A percentile compares a stretch with the other conserved stretches of the same genome.
These are phyloP conservation scores for Geoglossum cookeanum DNA, from an alignment of 2,329 filamentous ascomycete species.

Conservation along the genomic window DNA sequence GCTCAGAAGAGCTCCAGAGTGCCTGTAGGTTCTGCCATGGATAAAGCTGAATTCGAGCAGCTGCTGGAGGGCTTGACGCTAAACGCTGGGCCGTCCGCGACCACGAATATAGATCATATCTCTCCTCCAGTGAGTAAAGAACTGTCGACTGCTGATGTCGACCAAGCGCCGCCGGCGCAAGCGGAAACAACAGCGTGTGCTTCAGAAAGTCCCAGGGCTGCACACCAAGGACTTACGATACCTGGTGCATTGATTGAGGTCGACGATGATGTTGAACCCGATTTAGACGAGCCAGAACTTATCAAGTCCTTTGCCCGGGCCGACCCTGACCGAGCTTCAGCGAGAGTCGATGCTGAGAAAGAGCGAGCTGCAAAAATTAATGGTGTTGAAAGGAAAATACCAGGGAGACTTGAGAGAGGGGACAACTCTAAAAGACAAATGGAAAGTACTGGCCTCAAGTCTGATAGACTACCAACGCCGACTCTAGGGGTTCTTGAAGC, in stretches of 20 bases:
- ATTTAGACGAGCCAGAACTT: not conserved
- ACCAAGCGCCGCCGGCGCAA: not conserved
- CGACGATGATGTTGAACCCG: not conserved
- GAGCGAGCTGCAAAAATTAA: constrained; percentile 1
- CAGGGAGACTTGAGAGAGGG: not conserved
- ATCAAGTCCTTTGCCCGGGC: not conserved
- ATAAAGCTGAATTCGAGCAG: constrained; percentile 2
- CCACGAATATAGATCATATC: not conserved
- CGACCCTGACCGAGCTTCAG: not conserved
- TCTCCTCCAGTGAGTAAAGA: not conserved
- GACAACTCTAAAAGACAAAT: not conserved
- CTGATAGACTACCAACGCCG: not conserved
- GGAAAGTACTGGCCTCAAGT: not conserved
- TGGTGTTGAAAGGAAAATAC: not conserved
- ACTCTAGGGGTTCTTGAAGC: not conserved
- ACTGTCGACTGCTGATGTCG: not conserved
- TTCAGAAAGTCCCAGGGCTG: not conserved
- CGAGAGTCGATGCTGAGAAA: not conserved
- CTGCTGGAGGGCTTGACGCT: constrained; percentile 2
- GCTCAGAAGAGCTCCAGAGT: constrained; percentile 4
- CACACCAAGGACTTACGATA: not conserved
- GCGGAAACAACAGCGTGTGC: not conserved
- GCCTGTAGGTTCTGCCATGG: constrained; percentile 3
- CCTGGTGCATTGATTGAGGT: not conserved
- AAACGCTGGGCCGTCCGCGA: constrained; percentile 1